Conservation (phyloP, 2,329 filamentous ascomycete genomes). For the Paraconiothyrium brasiliense region DNA sequence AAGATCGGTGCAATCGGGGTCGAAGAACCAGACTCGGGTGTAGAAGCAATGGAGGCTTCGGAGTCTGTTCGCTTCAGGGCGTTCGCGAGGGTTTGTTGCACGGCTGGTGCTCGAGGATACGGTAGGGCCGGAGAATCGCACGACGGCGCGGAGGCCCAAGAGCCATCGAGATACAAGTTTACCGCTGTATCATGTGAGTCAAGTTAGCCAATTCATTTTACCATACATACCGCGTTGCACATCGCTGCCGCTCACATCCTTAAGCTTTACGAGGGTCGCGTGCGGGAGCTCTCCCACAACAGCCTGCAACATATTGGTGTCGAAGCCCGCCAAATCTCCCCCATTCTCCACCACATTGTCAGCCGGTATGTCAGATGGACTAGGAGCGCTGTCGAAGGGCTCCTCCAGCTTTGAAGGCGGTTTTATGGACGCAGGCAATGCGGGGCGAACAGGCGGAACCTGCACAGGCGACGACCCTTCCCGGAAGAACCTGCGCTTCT, state of each 20-base stretch:
- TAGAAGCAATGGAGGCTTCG: slow-evolving; percentile 33
- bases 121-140: slow-evolving; percentile 25
- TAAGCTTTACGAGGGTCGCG: slow-evolving; percentile 58
- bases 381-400: slow-evolving; percentile 22
- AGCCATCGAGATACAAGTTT: slow-evolving; percentile 72
- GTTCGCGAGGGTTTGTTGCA: slow-evolving; percentile 37
- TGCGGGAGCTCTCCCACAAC: slow-evolving; percentile 65
- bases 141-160: slow-evolving; percentile 59
- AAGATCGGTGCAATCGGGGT: slow-evolving; percentile 31
- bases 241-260: slow-evolving; percentile 60
- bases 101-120: slow-evolving; percentile 26
- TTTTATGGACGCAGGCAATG: slow-evolving; percentile 43
- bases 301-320: slow-evolving; percentile 63
- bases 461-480: slow-evolving; percentile 56
- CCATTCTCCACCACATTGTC: slow-evolving; percentile 23
- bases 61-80: slow-evolving; percentile 38
- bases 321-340: slow-evolving; percentile 55
- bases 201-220: neutral
- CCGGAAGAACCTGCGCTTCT: slow-evolving; percentile 71
- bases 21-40: slow-evolving; percentile 31
- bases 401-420: slow-evolving; percentile 32
- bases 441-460: slow-evolving; percentile 25
- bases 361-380: slow-evolving; percentile 9
- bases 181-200: slow-evolving; percentile 57
- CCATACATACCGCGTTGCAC: slow-evolving; percentile 58